Base-by-base conservation (phyloP, 1,284 basidiomycete species). In the Sanghuangporus sanghuang region DNA sequence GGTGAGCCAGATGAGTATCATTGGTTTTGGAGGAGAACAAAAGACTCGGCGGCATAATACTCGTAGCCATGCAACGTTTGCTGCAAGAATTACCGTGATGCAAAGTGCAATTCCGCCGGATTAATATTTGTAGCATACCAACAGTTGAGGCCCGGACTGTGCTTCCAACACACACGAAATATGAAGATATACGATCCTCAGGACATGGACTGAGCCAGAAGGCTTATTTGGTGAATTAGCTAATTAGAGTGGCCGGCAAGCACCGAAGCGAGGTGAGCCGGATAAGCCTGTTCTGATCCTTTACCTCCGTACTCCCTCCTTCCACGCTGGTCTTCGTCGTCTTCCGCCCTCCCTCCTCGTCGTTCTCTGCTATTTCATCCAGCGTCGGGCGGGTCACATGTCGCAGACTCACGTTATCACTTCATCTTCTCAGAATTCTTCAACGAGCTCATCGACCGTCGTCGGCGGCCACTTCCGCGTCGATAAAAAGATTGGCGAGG, bases 401-500 rank as follows among this genome's bases (percentile, higher is more conserved):
- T 64, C 63, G 32, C 64, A 65, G 57, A 54, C 64, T n/a, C 64
- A 65, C 36, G 64, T 65, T 16, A 62, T 65, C n/a, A 55, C 60
- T n/a, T 65, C 64, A 6, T 62, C 61, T 35, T 62, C 61, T 36
- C 55, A 59, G 38, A 61, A 64, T 38, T 62, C 64, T 16, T 44
- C 50, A 42, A 59, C 64, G 21, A 49, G 61, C 55, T 59, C 64
- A 9, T 62, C 52, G n/a, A 40, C 60, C 35, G 61, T 92, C 74
- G 86, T 91, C 67, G 90, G 89, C 55, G 85, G 80, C 69, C 84
- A 90, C 73, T 92, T 85, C 73, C 83, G 86, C 67, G 89, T 93
- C 62, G 90, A 90, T 64, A 92, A 91, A 84, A 93, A 92, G 82
- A 92, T 93, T 72, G 90, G 90, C 64, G 91, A 93, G 76, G 91